Percentiles rank a stretch among this genome's conserved stretches.
Evolutionary conservation across 306 rosid species (phyloP).

Genomic region (Fragaria iinumae): DNA sequence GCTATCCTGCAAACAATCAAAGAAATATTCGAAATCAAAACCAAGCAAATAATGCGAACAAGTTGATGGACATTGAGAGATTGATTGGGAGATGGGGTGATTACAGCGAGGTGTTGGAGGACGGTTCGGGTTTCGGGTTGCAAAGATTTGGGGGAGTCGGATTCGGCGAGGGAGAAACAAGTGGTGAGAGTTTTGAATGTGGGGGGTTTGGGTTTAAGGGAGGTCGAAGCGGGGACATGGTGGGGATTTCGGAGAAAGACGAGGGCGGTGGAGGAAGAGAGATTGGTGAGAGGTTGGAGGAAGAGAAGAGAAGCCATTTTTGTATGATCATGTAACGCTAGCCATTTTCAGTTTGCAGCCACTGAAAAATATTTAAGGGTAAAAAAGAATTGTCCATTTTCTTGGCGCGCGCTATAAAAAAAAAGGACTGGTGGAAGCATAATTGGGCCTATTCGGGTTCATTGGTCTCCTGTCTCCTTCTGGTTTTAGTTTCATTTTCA

Average conservation of each 20-base stretch:
- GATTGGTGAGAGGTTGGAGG: slow-evolving; percentile 38
- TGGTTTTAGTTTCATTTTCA: too few relatives aligned
- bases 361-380: slow-evolving; percentile 1
- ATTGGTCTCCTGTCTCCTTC: too few relatives aligned
- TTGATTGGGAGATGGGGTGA: not conserved
- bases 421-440: too few relatives aligned
- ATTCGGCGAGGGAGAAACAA: slow-evolving; percentile 64
- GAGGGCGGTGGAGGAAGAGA: slow-evolving; percentile 32
- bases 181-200: slow-evolving; percentile 33
- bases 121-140: slow-evolving; percentile 37
- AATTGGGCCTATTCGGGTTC: too few relatives aligned
- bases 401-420: too few relatives aligned
- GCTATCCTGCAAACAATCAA: slow-evolving; percentile 46
- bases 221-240: slow-evolving; percentile 29
- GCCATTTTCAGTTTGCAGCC: slow-evolving; percentile 21
- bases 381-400: too few relatives aligned
- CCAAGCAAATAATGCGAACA: not conserved
- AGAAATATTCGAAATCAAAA: not conserved
- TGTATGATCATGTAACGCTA: not conserved
- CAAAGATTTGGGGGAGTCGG: slow-evolving; percentile 63
- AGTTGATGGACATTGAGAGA: not conserved
- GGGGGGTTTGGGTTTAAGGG: slow-evolving; percentile 31
- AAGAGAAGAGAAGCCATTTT: slow-evolving; percentile 53
- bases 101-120: slow-evolving; percentile 63
- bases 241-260: slow-evolving; percentile 30